These are phyloP conservation scores for Ophiostoma montium DNA, from an alignment of 2,329 filamentous ascomycete genomes.

Conservation along the genomic window DNA sequence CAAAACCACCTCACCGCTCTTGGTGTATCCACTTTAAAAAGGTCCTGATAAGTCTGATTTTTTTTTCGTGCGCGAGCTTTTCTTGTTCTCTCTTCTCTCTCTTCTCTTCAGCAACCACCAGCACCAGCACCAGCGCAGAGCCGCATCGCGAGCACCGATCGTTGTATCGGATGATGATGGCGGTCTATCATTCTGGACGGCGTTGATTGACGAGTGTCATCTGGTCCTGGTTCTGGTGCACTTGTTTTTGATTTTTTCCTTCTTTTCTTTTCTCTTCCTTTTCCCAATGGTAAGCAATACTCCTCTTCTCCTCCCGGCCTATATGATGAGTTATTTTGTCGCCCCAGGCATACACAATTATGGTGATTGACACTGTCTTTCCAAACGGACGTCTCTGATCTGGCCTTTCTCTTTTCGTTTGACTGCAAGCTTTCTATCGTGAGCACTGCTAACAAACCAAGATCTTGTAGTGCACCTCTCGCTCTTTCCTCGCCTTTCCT, in stretches of 20 bases:
- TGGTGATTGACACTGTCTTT: conserved; percentile 43
- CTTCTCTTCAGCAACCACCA: not conserved
- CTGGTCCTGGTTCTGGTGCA: no score
- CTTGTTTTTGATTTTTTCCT: not conserved
- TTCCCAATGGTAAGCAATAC: not conserved
- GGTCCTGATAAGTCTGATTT: conserved; percentile 2
- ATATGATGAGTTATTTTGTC: conserved; percentile 41
- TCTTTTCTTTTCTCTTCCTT: not conserved
- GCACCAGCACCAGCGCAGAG: not conserved
- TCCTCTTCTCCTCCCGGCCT: not conserved
- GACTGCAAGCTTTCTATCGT: not conserved
- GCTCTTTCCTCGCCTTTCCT: not conserved
- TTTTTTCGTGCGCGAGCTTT: not conserved
- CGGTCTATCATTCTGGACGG: not conserved
- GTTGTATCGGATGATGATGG: no score
- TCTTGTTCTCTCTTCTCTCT: not conserved
- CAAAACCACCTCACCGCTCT: not conserved
- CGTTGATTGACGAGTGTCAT: not conserved
- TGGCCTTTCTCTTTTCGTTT: not conserved
- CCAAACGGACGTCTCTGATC: conserved; percentile 35
- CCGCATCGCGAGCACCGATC: no score
- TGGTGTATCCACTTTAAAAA: not conserved
- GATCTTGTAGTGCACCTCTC: not conserved
- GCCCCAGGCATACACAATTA: conserved; percentile 42
- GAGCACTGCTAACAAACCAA: conserved; percentile 3